These are phyloP conservation scores for Elongisporangium anandrum DNA, from an alignment of 352 stramenopile genomes.

Conservation along the genomic window DNA sequence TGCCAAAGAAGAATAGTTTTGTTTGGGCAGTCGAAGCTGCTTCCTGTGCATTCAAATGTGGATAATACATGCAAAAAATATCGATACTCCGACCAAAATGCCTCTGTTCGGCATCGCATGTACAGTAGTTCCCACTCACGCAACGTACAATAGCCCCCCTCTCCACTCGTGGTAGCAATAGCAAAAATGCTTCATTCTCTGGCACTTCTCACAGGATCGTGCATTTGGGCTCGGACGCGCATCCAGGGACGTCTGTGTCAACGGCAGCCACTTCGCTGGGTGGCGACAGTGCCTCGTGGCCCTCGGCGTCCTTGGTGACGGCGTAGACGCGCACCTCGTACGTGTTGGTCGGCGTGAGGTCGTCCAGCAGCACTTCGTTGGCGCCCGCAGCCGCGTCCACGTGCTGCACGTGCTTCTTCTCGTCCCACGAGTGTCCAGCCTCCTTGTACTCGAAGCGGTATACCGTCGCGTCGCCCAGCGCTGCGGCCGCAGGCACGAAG, in stretches of 20 bases:
- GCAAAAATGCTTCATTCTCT: too few relatives aligned
- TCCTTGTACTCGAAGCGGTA: conserved; percentile 78
- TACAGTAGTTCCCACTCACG: neutral
- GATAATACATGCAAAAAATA: neutral
- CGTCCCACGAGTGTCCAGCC: conserved; percentile 37
- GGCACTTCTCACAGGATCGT: neutral
- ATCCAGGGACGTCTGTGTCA: conserved; percentile 85
- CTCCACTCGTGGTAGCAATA: too few relatives aligned
- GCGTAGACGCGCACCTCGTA: conserved; percentile 84
- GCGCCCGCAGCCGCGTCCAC: conserved; percentile 40
- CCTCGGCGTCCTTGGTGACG: conserved; percentile 29
- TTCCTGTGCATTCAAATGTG: neutral
- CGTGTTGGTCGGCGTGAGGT: conserved; percentile 84
- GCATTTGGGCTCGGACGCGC: conserved; percentile 49
- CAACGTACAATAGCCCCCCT: neutral
- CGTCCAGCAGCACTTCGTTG: conserved; percentile 63
- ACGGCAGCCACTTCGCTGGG: conserved; percentile 76
- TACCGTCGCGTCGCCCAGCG: conserved; percentile 16
- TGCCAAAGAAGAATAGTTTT: too few relatives aligned
- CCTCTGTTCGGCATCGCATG: too few relatives aligned
- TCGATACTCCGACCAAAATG: neutral
- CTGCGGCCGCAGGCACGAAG: conserved; percentile 26
- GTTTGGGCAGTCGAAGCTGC: neutral
- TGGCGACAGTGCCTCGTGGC: conserved; percentile 35
- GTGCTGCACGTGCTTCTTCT: conserved; percentile 11